These are phyloP conservation scores for Mucor mucedo DNA, from an alignment of 371 early-diverging fungal species.

Conservation along the genomic window DNA sequence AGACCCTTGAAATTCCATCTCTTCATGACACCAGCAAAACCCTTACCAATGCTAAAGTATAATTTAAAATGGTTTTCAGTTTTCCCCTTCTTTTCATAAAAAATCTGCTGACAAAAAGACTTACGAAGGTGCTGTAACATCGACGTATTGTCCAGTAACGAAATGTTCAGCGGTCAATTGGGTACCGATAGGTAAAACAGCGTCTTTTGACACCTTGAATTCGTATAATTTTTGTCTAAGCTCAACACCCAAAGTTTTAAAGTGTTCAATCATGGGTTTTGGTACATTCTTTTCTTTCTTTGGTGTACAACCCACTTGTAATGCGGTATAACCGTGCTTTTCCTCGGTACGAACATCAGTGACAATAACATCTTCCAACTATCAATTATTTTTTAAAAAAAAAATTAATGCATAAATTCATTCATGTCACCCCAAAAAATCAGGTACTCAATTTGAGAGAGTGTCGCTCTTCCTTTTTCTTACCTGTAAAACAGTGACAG, in stretches of 20 bases:
- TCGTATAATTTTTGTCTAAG: constrained; percentile 82
- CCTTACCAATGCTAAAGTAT: constrained; percentile 82
- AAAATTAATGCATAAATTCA: constrained; percentile 2
- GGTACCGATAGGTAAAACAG: constrained; percentile 82
- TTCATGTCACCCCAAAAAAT: background rate
- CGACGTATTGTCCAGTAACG: constrained; percentile 94
- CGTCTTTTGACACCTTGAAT: constrained; percentile 88
- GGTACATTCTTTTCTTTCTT: constrained; percentile 65
- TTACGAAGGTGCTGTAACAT: constrained; percentile 84
- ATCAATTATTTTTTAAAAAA: constrained; percentile 4
- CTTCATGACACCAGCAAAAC: constrained; percentile 98
- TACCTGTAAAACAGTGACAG: constrained; percentile 94
- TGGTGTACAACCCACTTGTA: constrained; percentile 85
- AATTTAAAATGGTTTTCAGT: background rate
- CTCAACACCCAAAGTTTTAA: constrained; percentile 68
- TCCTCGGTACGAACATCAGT: constrained; percentile 67
- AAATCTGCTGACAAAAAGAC: constrained; percentile 22
- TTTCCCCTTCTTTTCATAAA: background rate
- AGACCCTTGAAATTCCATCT: constrained; percentile 93
- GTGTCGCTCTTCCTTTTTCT: background rate
- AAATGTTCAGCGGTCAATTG: constrained; percentile 86
- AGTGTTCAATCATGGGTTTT: constrained; percentile 80
- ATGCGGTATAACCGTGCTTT: constrained; percentile 66
- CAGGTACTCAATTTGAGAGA: too few relatives aligned
- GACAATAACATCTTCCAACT: constrained; percentile 79